A percentile compares a stretch with the other conserved stretches of the same genome.
Conservation (phyloP, 345 rosid genomes). For the Hypericum androsaemum region DNA sequence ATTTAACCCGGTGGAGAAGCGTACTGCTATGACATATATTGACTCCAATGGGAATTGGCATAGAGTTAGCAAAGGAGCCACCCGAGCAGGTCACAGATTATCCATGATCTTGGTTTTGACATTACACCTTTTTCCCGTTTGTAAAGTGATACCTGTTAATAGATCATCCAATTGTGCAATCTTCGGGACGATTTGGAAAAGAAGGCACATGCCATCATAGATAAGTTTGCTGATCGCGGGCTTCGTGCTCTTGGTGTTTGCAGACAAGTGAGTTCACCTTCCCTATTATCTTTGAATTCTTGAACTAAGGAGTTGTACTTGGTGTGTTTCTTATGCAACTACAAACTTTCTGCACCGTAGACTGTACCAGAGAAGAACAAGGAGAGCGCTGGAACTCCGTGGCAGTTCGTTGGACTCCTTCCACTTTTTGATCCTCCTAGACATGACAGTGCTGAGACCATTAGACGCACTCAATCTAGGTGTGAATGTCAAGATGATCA, state of each 20-base stretch:
- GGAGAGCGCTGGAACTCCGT: constrained; percentile 67
- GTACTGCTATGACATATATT: constrained; percentile 73
- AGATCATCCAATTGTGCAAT: constrained; percentile 70
- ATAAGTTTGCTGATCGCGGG: constrained; percentile 80
- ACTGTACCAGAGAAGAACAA: constrained; percentile 48
- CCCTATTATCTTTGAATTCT: background rate
- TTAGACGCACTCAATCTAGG: constrained; percentile 78
- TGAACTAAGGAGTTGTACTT: too few species aligned
- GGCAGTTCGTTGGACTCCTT: constrained; percentile 80
- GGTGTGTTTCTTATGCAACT: background rate
- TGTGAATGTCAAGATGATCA: constrained; percentile 91
- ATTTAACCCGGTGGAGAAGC: constrained; percentile 80
- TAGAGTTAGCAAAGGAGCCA: constrained; percentile 76
- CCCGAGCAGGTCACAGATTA: constrained; percentile 56
- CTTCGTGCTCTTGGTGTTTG: constrained; percentile 71
- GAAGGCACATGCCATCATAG: constrained; percentile 71
- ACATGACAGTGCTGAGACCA: constrained; percentile 95
- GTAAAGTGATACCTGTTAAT: background rate
- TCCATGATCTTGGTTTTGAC: background rate
- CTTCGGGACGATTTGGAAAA: constrained; percentile 46
- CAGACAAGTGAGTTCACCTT: constrained; percentile 39
- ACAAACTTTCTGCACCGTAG: constrained; percentile 20
- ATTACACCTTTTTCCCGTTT: background rate
- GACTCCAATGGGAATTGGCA: constrained; percentile 63
- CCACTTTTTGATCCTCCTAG: constrained; percentile 97